Base-by-base conservation (phyloP, 2,329 filamentous ascomycete species). In the Aspergillus quadricinctus region DNA sequence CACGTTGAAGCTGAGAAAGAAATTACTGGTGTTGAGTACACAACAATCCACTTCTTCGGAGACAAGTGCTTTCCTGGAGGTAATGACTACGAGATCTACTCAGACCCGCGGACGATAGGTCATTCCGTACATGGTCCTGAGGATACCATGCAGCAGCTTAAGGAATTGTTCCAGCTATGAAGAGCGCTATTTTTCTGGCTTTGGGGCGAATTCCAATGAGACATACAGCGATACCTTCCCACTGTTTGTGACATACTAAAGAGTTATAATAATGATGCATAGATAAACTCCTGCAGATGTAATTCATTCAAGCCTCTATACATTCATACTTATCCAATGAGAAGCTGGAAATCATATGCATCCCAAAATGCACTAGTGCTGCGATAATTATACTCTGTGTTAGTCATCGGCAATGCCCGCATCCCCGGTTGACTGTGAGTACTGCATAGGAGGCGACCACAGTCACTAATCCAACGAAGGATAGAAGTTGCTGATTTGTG, bases 61-160 rank as follows among this genome's bases (percentile, higher is more conserved):
- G 94, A 99, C 82, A 99, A 97, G 87, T 90, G 90, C 27, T 87
- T 85, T 71, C 77, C 87, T 73, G 93, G 94, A 61, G 94, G 94
- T 60, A 99, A 97, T 75, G 94, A 99, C 77, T 93, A 87, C 72
- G 93, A 97, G 80, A 97, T 99, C 72, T 97, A 88, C 76, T 81
- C 78, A 63, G 93, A 97, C 72, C 70, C 82, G 54, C 83, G 93
- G 69, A 95, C 90, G 37, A 86, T 88, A 58, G 94, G 94, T 1
- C 94, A 99, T 77, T 81, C 87, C 27, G 94, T 97, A 63, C 85
- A 81, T 64, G 83, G 82, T 45, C 93, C 93, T 6, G 87, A 92
- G 56, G 91, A 97, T 69, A 97, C 92, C 48, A 85, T 89, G 68
- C 83, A 78, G 65, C 81, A 90, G 74, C 70, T 99, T 67, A 93